A percentile compares a stretch with the other conserved stretches of the same genome.
Evolutionary conservation across 345 rosid species (phyloP).

Genomic region (Rhodamnia argentea): DNA sequence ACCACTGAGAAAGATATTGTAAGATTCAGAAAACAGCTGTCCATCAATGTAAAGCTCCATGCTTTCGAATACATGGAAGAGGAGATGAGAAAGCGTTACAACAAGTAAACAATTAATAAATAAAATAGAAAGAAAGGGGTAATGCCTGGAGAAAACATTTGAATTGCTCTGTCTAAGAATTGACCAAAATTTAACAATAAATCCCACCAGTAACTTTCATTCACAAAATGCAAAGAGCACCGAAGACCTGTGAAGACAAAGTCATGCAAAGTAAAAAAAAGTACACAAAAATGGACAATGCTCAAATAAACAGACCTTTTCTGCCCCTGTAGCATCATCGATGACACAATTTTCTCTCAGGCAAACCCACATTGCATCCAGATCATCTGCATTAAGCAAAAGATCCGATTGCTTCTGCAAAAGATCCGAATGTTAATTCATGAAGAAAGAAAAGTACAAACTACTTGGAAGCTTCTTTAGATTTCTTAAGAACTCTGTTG

Average conservation of each 20-base stretch:
- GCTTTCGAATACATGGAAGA: not conserved
- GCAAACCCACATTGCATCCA: conserved; percentile 99
- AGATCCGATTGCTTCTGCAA: conserved; percentile 97
- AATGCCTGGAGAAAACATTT: not conserved
- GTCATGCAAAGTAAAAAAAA: not conserved
- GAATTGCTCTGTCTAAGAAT: not conserved
- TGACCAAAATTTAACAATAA: not conserved
- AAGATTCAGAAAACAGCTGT: not conserved
- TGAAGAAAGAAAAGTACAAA: not conserved
- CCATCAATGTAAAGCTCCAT: not conserved
- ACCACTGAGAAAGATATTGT: not conserved
- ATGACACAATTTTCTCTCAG: conserved; percentile 97
- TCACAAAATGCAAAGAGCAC: not conserved
- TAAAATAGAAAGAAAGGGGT: not conserved
- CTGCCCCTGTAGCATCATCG: conserved; percentile 99
- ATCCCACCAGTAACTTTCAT: not conserved
- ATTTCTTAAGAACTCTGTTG: not conserved
- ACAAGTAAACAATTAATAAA: not conserved
- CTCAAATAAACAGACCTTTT: conserved; percentile 44
- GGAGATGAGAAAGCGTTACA: not conserved
- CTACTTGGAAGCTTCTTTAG: not conserved
- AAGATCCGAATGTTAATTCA: conserved; percentile 7
- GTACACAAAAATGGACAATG: not conserved
- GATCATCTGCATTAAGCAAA: conserved; percentile 87
- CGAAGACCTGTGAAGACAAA: not conserved